phyloP scores from a whole-genome alignment of 495 filamentous ascomycete genomes.

The Pseudoneurospora amorphoporcata region DNA sequence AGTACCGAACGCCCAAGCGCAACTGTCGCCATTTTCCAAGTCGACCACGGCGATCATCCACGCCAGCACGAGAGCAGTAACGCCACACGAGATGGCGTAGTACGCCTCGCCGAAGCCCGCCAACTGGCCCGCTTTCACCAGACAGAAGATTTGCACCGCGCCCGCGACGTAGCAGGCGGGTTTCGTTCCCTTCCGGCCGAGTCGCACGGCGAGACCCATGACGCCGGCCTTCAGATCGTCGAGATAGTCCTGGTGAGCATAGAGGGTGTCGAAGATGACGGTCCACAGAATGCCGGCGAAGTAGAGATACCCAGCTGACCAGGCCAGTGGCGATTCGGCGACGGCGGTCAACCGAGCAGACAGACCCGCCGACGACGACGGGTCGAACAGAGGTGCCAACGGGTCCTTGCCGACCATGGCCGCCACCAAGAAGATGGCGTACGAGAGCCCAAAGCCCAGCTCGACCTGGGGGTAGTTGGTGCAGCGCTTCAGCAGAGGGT shows the following conservation, averaged over 20 bases:
- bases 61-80: slow-evolving; percentile 1
- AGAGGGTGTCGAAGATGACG: slow-evolving; percentile 23
- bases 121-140: not conserved
- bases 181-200: not conserved
- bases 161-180: slow-evolving; percentile 1
- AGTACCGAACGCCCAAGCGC: not conserved
- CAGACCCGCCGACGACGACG: slow-evolving; percentile 9
- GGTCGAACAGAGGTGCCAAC: slow-evolving; percentile 1
- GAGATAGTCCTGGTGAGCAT: slow-evolving; percentile 20
- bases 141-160: not conserved
- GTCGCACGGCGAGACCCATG: slow-evolving; percentile 14
- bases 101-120: slow-evolving; percentile 1
- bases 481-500: slow-evolving; percentile 13
- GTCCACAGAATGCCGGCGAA: slow-evolving; percentile 14
- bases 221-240: slow-evolving; percentile 21
- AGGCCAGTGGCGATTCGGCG: not conserved
- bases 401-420: slow-evolving; percentile 5
- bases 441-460: slow-evolving; percentile 9
- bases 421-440: slow-evolving; percentile 5
- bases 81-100: not conserved
- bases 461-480: slow-evolving; percentile 16
- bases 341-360: not conserved
- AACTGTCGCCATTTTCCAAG: slow-evolving; percentile 1
- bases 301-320: slow-evolving; percentile 1
- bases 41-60: not conserved